Evolutionary conservation across 768 basidiomycete genomes (phyloP).

Genomic region (Pleurotus giganteus): DNA sequence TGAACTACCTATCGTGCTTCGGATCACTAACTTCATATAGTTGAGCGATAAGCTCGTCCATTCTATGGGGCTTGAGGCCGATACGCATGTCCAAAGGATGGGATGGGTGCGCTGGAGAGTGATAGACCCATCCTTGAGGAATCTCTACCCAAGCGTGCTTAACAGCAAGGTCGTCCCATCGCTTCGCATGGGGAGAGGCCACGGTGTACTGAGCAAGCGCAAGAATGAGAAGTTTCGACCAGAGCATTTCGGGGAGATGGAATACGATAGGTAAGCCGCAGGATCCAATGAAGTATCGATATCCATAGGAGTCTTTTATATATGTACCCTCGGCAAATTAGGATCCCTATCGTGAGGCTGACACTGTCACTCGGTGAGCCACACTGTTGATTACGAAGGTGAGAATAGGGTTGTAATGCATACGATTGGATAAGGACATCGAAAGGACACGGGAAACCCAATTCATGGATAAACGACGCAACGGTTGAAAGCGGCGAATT

Average conservation of each 20-base stretch:
- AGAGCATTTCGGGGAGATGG: neutral
- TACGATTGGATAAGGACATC: too few relatives aligned
- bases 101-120: constrained; percentile 39
- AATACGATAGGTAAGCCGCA: neutral
- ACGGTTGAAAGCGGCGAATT: neutral
- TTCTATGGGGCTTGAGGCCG: constrained; percentile 51
- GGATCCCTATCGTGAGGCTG: too few relatives aligned
- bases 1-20: constrained; percentile 38
- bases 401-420: too few relatives aligned
- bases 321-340: neutral
- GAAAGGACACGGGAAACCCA: neutral
- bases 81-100: constrained; percentile 55
- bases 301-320: neutral
- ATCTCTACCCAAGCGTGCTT: constrained; percentile 13
- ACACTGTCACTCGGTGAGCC: too few relatives aligned
- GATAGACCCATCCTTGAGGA: constrained; percentile 52
- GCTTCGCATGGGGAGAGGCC: constrained; percentile 7
- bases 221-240: neutral
- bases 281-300: neutral
- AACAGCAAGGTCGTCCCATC: constrained; percentile 11
- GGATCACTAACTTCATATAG: constrained; percentile 59
- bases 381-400: too few relatives aligned
- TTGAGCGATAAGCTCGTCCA: constrained; percentile 44
- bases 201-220: constrained; percentile 2
- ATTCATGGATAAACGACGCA: neutral